Conservation (phyloP, 768 basidiomycete species). For the Pluteus cervinus region DNA sequence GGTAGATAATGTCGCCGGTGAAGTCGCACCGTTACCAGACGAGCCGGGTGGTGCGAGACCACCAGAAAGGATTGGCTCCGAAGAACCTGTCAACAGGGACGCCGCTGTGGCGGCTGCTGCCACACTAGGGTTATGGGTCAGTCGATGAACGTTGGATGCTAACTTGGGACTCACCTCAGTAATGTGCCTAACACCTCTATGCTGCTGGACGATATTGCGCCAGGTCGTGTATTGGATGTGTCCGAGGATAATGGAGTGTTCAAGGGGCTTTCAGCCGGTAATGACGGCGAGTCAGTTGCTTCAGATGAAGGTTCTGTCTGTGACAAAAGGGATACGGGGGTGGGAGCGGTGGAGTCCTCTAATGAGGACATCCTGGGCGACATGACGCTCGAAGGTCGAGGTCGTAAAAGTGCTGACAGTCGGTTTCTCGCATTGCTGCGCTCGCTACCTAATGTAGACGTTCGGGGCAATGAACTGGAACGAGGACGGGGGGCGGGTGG, state of each 20-base stretch:
- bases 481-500: slow-evolving; percentile 16
- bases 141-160: too few relatives aligned
- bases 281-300: background rate
- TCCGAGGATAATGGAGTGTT: too few relatives aligned
- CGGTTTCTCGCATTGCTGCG: slow-evolving; percentile 22
- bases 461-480: too few relatives aligned
- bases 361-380: slow-evolving; percentile 9
- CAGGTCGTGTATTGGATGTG: slow-evolving; percentile 13
- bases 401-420: slow-evolving; percentile 26
- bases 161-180: slow-evolving; percentile 65
- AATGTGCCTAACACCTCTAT: slow-evolving; percentile 82
- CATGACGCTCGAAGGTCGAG: slow-evolving; percentile 23
- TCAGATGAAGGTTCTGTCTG: background rate
- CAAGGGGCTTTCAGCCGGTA: background rate
- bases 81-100: slow-evolving; percentile 71
- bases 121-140: slow-evolving; percentile 43
- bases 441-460: slow-evolving; percentile 19
- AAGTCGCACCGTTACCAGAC: slow-evolving; percentile 33
- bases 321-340: slow-evolving; percentile 5
- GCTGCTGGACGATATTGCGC: slow-evolving; percentile 59
- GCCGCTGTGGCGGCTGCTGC: slow-evolving; percentile 91
- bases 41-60: slow-evolving; percentile 37
- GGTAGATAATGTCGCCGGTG: slow-evolving; percentile 9
- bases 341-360: slow-evolving; percentile 4
- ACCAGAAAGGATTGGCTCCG: slow-evolving; percentile 57